A percentile compares a stretch with the other conserved stretches of the same genome.
Conservation (phyloP, 179 eudicot species). For the Corrigiola litoralis region DNA sequence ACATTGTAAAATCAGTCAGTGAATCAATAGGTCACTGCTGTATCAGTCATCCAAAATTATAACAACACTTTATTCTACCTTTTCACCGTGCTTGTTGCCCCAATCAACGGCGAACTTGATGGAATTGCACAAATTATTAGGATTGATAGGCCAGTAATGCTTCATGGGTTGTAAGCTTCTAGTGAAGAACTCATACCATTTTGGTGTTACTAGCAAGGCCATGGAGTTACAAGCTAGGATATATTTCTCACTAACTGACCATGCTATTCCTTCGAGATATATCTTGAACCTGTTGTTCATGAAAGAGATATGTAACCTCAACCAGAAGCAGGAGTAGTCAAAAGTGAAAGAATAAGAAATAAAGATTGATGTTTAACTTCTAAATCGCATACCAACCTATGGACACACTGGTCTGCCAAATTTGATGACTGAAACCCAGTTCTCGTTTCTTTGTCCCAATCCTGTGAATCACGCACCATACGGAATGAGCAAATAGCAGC, state of each 20-base stretch:
- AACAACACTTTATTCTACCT: constrained; percentile 8
- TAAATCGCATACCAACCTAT: constrained; percentile 21
- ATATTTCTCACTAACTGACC: constrained; percentile 77
- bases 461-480: constrained; percentile 23
- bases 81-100: constrained; percentile 35
- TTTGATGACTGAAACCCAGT: constrained; percentile 52
- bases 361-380: background rate
- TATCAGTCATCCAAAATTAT: background rate
- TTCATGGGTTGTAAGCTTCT: constrained; percentile 55
- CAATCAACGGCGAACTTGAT: constrained; percentile 45
- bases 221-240: constrained; percentile 62
- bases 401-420: constrained; percentile 51
- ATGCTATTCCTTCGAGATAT: constrained; percentile 56
- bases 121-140: constrained; percentile 32
- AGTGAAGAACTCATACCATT: constrained; percentile 59
- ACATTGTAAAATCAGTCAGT: background rate
- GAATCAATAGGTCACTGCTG: background rate
- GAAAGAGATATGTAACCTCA: background rate
- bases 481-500: background rate
- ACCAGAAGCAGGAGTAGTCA: background rate
- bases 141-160: constrained; percentile 47
- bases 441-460: constrained; percentile 44
- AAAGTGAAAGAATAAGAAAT: too few relatives aligned
- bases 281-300: constrained; percentile 56
- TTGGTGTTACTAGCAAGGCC: constrained; percentile 44